A percentile compares a stretch with the other conserved stretches of the same genome.
These are phyloP conservation scores for Microascus cirrosus DNA, from an alignment of 2,329 filamentous ascomycete genomes.

Conservation along the genomic window DNA sequence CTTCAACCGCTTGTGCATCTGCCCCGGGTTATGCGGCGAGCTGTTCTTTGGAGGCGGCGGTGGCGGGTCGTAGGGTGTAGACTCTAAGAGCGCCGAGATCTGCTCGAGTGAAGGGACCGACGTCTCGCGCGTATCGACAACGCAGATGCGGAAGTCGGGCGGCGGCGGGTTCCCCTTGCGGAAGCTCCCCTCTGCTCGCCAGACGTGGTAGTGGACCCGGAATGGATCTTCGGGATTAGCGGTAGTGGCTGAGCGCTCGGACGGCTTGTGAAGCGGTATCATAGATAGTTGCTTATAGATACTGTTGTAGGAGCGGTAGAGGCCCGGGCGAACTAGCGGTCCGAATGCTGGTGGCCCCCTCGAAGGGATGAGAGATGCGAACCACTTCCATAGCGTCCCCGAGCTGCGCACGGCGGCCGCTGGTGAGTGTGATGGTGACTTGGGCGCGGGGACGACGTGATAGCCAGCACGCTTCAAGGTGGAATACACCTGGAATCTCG, in stretches of 20 bases:
- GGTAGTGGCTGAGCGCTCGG: neutral
- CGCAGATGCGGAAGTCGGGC: conserved; percentile 77
- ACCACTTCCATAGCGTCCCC: conserved; percentile 37
- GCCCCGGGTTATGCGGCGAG: conserved; percentile 27
- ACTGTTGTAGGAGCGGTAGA: conserved; percentile 54
- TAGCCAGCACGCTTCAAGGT: conserved; percentile 78
- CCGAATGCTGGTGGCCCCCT: conserved; percentile 26
- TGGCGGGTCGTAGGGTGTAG: conserved; percentile 59
- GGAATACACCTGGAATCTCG: conserved; percentile 81
- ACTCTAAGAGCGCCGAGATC: conserved; percentile 59
- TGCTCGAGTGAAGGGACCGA: conserved; percentile 63
- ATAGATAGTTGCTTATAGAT: conserved; percentile 70
- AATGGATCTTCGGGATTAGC: conserved; percentile 40
- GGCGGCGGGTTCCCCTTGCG: conserved; percentile 67
- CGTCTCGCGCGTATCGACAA: conserved; percentile 65
- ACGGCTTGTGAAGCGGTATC: conserved; percentile 57
- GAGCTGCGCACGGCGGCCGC: conserved; percentile 4
- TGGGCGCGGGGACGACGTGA: conserved; percentile 56
- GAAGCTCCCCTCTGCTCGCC: conserved; percentile 57
- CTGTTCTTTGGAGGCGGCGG: conserved; percentile 17
- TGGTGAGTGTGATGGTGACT: neutral
- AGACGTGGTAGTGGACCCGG: conserved; percentile 68
- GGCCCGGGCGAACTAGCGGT: conserved; percentile 49
- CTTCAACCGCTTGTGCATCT: conserved; percentile 67
- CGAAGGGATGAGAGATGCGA: conserved; percentile 33